Evolutionary conservation across 129 eudicot genomes (phyloP), one percentile per base, ranked within the genome.

Genomic region (Pulicaria dysenterica): DNA sequence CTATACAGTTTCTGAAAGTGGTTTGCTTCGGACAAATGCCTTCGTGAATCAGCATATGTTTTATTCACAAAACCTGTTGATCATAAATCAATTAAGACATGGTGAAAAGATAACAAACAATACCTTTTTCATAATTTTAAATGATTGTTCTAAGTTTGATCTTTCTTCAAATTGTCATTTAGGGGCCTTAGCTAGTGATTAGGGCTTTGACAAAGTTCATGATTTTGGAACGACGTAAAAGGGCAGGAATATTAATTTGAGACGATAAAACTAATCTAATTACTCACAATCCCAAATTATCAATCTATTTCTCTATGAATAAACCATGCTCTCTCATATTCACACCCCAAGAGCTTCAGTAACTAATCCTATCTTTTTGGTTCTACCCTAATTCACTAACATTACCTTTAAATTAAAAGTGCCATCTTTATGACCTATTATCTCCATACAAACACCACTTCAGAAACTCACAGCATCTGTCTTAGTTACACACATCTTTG

Each of bases 21-120:
- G 73, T 56, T 83, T 62, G 82, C 89, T 70, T 77, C 77, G 2
- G 83, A 77, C 73, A 94, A 84, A 48, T 73, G 91, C 82, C 98
- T 86, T 61, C 72, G 67, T 34, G 86, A 79, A 73, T 72, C 83
- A 43, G 74, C 77, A 73, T 70, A 58, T 48, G 72, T 57, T 17
- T 17, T 12, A 61, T 73, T 85, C 73, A 68, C 78, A 63, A 69
- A 73, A 72, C 87, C 91, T 90, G 78, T 47, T 24, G 66, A 79
- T 55, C 80, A 83, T 41, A 48, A 45, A 57, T 64, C 45, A 62
- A 63, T 56, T 16, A 72, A 68, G 64, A 62, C 67, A 58, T 10
- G 24, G 64, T 34, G 63, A 73, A 59, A 51, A 58, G 46, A 56
- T 58, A 13, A 57, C 15, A 44, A 53, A 50, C 37, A 42, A 16